phyloP scores from a whole-genome alignment of 192 early-diverging fungal species.

The Coemansia guatemalensis region DNA sequence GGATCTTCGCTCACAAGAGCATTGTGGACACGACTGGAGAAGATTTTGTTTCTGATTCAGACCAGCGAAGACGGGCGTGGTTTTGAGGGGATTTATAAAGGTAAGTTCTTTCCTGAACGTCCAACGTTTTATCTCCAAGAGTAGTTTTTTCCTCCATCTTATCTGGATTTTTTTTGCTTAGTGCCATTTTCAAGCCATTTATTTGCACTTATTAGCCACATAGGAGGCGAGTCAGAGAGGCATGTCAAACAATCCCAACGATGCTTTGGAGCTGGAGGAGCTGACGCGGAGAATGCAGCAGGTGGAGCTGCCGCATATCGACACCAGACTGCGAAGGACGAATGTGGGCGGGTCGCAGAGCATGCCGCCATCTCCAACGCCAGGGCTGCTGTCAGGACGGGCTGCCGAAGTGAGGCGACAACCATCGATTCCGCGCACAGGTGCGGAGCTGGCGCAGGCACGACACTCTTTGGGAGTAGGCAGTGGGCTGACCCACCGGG shows the following conservation, averaged over 20 bases:
- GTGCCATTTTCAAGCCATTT: too few relatives aligned
- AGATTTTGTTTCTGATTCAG: too few relatives aligned
- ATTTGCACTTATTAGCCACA: background rate
- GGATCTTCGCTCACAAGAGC: too few relatives aligned
- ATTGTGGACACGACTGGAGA: too few relatives aligned
- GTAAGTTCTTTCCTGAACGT: too few relatives aligned
- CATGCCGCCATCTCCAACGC: slow-evolving; percentile 37
- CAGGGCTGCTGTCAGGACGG: slow-evolving; percentile 5
- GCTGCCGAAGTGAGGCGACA: slow-evolving; percentile 13
- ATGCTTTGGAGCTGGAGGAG: slow-evolving; percentile 8
- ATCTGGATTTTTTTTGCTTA: too few relatives aligned
- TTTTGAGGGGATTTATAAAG: too few relatives aligned
- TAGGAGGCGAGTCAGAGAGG: background rate
- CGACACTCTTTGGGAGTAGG: slow-evolving; percentile 6
- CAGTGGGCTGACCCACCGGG: background rate
- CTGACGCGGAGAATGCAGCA: background rate
- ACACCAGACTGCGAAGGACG: slow-evolving; percentile 28
- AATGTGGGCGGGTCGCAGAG: slow-evolving; percentile 40
- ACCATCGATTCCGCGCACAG: slow-evolving; percentile 22
- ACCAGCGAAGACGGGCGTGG: too few relatives aligned
- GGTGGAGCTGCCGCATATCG: slow-evolving; percentile 31
- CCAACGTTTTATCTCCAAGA: too few relatives aligned
- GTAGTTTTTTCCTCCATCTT: too few relatives aligned
- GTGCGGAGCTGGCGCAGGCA: slow-evolving; percentile 3
- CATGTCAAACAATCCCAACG: too few relatives aligned